Evolutionary conservation across 495 filamentous ascomycete species (phyloP).

Genomic region (Xylaria venustula): DNA sequence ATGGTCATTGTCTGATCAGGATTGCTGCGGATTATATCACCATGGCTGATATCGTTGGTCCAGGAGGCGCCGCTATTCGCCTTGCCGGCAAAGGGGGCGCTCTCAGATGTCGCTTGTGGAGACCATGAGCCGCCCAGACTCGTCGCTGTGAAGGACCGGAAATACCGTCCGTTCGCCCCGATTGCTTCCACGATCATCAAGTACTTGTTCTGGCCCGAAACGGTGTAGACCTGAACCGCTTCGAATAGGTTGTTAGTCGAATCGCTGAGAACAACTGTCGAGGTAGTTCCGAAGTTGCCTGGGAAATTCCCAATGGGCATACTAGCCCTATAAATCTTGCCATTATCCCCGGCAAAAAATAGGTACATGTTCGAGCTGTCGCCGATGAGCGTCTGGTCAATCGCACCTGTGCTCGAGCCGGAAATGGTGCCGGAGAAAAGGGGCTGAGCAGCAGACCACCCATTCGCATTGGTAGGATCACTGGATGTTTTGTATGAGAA

Average conservation of each 20-base stretch:
- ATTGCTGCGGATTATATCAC: constrained; percentile 54
- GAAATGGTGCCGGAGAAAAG: constrained; percentile 57
- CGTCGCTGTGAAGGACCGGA: constrained; percentile 61
- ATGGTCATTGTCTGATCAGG: constrained; percentile 57
- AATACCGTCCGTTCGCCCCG: constrained; percentile 56
- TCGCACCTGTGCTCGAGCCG: constrained; percentile 46
- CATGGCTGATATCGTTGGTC: constrained; percentile 65
- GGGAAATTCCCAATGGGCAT: constrained; percentile 62
- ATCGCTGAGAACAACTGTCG: constrained; percentile 50
- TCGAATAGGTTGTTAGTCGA: constrained; percentile 58
- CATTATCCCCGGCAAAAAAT: constrained; percentile 66
- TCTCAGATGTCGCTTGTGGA: constrained; percentile 50
- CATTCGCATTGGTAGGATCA: constrained; percentile 55
- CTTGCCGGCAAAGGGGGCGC: constrained; percentile 58
- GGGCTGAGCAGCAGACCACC: constrained; percentile 52
- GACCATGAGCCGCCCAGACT: constrained; percentile 56
- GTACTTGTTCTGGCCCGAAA: constrained; percentile 49
- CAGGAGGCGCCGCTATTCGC: constrained; percentile 61
- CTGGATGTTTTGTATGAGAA: constrained; percentile 60
- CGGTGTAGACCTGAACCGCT: constrained; percentile 62
- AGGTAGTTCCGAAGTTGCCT: constrained; percentile 51
- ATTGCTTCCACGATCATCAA: constrained; percentile 67
- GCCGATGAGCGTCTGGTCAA: constrained; percentile 62
- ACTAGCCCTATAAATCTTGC: constrained; percentile 59
- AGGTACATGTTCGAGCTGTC: constrained; percentile 60